Percentiles rank a stretch among this genome's conserved stretches.
phyloP scores from a whole-genome alignment of 2,329 filamentous ascomycete species.

The Plenodomus lindquistii region DNA sequence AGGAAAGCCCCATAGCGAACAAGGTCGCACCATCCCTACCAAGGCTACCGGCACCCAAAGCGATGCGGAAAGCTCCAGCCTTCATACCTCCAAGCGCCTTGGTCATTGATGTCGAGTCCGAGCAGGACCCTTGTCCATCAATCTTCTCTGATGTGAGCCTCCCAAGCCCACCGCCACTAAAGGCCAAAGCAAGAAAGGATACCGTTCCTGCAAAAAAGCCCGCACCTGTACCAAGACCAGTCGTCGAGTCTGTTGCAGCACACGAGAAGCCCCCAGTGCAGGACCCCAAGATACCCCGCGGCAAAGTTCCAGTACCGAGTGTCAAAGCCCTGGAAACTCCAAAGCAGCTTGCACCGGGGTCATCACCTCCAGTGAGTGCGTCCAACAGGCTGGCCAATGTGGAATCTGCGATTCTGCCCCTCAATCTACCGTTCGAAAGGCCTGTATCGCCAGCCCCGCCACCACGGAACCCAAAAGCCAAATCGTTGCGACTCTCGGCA shows the following conservation, averaged over 20 bases:
- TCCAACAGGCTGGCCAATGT: constrained; percentile 44
- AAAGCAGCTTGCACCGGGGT: constrained; percentile 26
- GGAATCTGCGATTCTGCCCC: constrained; percentile 26
- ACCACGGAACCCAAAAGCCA: constrained; percentile 31
- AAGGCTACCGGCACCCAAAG: constrained; percentile 28
- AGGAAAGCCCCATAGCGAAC: constrained; percentile 12
- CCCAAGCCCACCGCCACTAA: constrained; percentile 23
- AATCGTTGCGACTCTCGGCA: constrained; percentile 44
- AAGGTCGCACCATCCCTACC: constrained; percentile 25
- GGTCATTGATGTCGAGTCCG: constrained; percentile 43
- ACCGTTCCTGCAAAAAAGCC: background rate
- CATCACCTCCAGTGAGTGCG: constrained; percentile 44
- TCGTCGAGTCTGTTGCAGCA: constrained; percentile 1
- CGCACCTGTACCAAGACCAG: constrained; percentile 1
- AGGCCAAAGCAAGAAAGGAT: constrained; percentile 1
- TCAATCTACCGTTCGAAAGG: constrained; percentile 8
- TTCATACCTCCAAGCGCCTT: constrained; percentile 30
- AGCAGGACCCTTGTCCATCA: constrained; percentile 25
- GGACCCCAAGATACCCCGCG: constrained; percentile 28
- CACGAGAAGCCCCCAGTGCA: constrained; percentile 5
- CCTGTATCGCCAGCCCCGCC: constrained; percentile 16
- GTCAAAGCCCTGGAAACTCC: constrained; percentile 28
- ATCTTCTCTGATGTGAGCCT: constrained; percentile 29
- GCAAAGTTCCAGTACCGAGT: constrained; percentile 30
- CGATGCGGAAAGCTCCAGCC: constrained; percentile 15